phyloP scores from a whole-genome alignment of 2,329 filamentous ascomycete species.

The Talaromyces amestolkiae region DNA sequence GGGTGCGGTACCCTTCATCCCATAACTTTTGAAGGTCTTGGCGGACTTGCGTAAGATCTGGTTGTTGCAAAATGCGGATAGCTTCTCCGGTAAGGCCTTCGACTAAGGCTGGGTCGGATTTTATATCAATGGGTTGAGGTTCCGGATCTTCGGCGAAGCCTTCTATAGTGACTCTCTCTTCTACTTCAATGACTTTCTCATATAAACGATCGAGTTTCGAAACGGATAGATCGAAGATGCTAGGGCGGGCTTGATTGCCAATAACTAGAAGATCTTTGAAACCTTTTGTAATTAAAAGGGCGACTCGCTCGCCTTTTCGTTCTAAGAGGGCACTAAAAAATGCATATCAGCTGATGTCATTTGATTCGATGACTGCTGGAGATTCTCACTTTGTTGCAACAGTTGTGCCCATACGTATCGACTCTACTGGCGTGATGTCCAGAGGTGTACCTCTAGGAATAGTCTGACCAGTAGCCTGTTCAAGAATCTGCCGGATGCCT shows the following conservation, averaged over 20 bases:
- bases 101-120: conserved; percentile 22
- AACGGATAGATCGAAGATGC: conserved; percentile 83
- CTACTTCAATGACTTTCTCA: conserved; percentile 26
- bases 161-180: conserved; percentile 49
- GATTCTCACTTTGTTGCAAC: conserved; percentile 68
- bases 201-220: conserved; percentile 63
- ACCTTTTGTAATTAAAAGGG: conserved; percentile 76
- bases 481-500: conserved; percentile 71
- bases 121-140: conserved; percentile 22
- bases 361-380: background rate
- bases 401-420: conserved; percentile 85
- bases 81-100: conserved; percentile 60
- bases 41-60: conserved; percentile 52
- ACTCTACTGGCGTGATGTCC: conserved; percentile 22
- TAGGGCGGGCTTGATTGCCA: conserved; percentile 82
- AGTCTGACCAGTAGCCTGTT: conserved; percentile 21
- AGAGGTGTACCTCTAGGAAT: conserved; percentile 23
- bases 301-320: conserved; percentile 79
- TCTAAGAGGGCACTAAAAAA: conserved; percentile 80
- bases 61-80: conserved; percentile 63
- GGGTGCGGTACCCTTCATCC: conserved; percentile 34
- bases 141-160: conserved; percentile 31
- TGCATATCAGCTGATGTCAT: conserved; percentile 43
- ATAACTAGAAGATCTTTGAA: conserved; percentile 82
- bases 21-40: conserved; percentile 56